Evolutionary conservation across 768 basidiomycete genomes (phyloP).

Genomic region (Hysterangium stoloniferum): DNA sequence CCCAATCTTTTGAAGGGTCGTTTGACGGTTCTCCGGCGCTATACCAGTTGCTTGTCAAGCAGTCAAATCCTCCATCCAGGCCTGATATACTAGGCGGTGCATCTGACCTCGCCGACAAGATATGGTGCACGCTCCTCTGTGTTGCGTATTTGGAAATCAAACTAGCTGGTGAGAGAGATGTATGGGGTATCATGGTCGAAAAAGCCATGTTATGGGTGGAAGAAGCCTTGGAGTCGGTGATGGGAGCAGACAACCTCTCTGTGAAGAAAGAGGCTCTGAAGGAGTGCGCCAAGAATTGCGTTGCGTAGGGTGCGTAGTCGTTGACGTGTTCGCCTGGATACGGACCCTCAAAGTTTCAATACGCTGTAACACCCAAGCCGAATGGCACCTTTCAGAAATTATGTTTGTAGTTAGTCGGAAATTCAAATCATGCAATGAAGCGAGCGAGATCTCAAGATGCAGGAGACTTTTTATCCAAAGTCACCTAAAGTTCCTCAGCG

Average conservation of each 20-base stretch:
- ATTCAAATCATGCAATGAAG: no score
- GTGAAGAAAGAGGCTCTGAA: not conserved
- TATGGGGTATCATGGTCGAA: conserved; percentile 33
- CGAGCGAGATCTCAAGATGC: no score
- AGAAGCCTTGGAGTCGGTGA: not conserved
- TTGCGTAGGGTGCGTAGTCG: no score
- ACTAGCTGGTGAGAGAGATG: conserved; percentile 30
- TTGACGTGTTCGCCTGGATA: no score
- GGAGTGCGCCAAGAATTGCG: not conserved
- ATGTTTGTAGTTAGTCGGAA: no score
- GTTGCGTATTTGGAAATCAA: conserved; percentile 38
- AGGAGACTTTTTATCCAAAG: no score
- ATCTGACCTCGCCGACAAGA: conserved; percentile 6
- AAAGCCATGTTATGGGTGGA: conserved; percentile 34
- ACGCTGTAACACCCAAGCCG: no score
- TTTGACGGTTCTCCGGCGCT: not conserved
- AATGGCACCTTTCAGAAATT: no score
- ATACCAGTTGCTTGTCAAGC: not conserved
- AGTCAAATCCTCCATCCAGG: not conserved
- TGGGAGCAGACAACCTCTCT: not conserved
- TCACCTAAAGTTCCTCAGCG: no score
- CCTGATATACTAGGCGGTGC: not conserved
- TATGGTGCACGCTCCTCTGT: conserved; percentile 45
- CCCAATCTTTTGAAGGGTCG: conserved; percentile 10
- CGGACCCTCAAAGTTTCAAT: no score